Evolutionary conservation across 2,329 filamentous ascomycete species (phyloP).

Genomic region (Myriosclerotinia duriaeana): DNA sequence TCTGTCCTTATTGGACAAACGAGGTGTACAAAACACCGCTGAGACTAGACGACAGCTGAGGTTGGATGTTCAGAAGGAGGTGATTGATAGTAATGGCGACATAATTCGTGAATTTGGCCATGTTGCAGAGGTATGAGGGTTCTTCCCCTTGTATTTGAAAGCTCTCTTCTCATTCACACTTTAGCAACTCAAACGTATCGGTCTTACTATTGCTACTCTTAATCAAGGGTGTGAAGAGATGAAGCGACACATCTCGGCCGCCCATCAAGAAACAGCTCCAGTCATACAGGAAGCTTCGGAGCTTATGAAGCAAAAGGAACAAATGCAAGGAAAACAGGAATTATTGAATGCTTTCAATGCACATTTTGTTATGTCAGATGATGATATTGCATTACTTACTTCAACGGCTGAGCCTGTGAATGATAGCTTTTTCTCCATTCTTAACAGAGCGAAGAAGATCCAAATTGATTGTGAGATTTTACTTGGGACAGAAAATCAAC

Average conservation of each 20-base stretch:
- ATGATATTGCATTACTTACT: slow-evolving; percentile 73
- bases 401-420: slow-evolving; percentile 79
- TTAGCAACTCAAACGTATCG: slow-evolving; percentile 84
- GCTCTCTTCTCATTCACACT: slow-evolving; percentile 35
- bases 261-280: slow-evolving; percentile 70
- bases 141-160: neutral
- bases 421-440: slow-evolving; percentile 75
- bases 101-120: slow-evolving; percentile 85
- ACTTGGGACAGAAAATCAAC: slow-evolving; percentile 86
- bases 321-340: slow-evolving; percentile 76
- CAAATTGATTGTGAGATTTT: slow-evolving; percentile 85
- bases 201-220: slow-evolving; percentile 71
- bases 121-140: slow-evolving; percentile 73
- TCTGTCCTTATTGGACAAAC: slow-evolving; percentile 72
- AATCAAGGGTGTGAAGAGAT: slow-evolving; percentile 81
- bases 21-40: slow-evolving; percentile 69
- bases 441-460: slow-evolving; percentile 81
- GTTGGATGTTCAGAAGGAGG: slow-evolving; percentile 83
- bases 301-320: slow-evolving; percentile 69
- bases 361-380: slow-evolving; percentile 82
- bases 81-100: slow-evolving; percentile 87
- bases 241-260: slow-evolving; percentile 72
- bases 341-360: slow-evolving; percentile 73
- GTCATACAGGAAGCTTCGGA: slow-evolving; percentile 74
- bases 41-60: slow-evolving; percentile 77